Percentiles rank a stretch among this genome's conserved stretches.
Conservation (phyloP, 768 basidiomycete genomes). For the Termitomyces eurrhizus region DNA sequence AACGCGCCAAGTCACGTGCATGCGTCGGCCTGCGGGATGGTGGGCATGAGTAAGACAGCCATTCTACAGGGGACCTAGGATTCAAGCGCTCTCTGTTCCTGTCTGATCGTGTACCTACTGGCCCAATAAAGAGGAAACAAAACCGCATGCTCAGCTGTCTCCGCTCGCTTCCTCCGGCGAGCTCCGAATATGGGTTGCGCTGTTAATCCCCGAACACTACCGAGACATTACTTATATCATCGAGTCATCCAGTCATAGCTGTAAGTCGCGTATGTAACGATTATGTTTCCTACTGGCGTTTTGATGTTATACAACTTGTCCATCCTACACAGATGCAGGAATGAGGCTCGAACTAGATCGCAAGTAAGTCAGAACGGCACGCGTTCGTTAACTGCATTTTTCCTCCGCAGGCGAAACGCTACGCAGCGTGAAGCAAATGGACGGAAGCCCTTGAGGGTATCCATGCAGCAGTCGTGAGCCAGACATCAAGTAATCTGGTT, state of each 20-base stretch:
- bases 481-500: conserved; percentile 46
- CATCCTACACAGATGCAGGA: conserved; percentile 26
- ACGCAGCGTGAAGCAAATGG: conserved; percentile 79
- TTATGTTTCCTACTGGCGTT: not conserved
- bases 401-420: conserved; percentile 70
- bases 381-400: not conserved
- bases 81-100: not conserved
- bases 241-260: no score
- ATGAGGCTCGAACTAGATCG: conserved; percentile 89
- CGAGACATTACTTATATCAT: not conserved
- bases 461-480: conserved; percentile 68
- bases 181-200: not conserved
- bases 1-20: not conserved
- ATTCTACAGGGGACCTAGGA: not conserved
- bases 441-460: conserved; percentile 75
- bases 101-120: not conserved
- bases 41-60: no score
- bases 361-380: conserved; percentile 45
- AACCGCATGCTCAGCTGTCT: not conserved
- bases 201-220: not conserved
- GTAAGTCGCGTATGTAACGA: not conserved
- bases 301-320: not conserved
- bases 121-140: not conserved
- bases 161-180: not conserved
- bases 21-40: no score